Evolutionary conservation across 345 rosid genomes (phyloP), one percentile per base, ranked within the genome.

Genomic region (Turritis glabra): DNA sequence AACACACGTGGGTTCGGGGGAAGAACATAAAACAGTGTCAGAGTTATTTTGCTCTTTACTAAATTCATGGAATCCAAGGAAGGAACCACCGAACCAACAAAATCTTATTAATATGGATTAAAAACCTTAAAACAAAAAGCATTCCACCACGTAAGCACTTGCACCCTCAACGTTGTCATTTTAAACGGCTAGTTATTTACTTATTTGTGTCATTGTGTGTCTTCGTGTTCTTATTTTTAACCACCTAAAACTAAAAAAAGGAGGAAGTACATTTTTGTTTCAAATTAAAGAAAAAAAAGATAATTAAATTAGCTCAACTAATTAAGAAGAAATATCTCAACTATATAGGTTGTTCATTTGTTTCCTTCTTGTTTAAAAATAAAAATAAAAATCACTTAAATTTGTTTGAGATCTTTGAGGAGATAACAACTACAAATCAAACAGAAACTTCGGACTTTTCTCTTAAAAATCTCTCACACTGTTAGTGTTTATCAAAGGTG

Each of bases 101-200:
- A 19, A n/a, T 43, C 37, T 3, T n/a, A 10, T 3, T 3, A 22
- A 8, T 38, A 22, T 15, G 19, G 33, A 40, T 25, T 62, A 64
- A 65, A 38, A 22, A 30, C 55, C 3, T 1, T 6, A 13, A 23
- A 22, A 7, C 52, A 18, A 71, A 46, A 17, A 35, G 1, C 76
- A 41, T 47, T 35, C 27, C 44, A 54, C 81, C 85, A 82, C 84
- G 82, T 82, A 81, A 77, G 4, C 37, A 12, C 46, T 29, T 62
- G 30, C 53, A 72, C 23, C 53, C 6, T 58, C 61, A 52, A 23
- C 61, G 18, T 52, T 83, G 84, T 72, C 40, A 54, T 23, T 1
- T 13, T 21, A 80, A 69, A 54, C 64, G 64, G 64, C 73, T 69
- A 54, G 27, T 53, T 40, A 32, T 25, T 14, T 22, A 15, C n/a